These are phyloP conservation scores for Zhuliangozyma parablackwelliae DNA, from an alignment of 1,139 yeast species.

Conservation along the genomic window DNA sequence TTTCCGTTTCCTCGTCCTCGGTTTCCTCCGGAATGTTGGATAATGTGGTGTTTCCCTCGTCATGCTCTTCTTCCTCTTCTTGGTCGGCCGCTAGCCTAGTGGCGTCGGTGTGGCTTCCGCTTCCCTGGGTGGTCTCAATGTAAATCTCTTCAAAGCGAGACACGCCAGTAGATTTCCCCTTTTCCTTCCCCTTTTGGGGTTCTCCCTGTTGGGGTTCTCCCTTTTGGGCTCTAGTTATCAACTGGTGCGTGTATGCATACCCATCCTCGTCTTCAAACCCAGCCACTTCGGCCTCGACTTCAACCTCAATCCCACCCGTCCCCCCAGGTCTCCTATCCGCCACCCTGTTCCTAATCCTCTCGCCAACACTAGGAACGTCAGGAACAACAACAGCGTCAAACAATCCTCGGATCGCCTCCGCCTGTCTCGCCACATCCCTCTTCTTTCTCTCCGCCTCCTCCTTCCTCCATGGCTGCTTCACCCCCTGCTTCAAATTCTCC, in stretches of 20 bases:
- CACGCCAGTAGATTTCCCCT: not conserved
- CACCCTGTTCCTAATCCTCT: too few species aligned
- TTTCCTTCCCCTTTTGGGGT: not conserved
- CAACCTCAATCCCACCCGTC: not conserved
- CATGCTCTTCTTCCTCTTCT: not conserved
- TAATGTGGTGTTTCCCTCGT: not conserved
- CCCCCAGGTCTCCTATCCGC: too few species aligned
- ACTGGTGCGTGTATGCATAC: slow-evolving; percentile 9
- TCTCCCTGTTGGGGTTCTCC: too few species aligned
- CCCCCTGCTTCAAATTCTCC: not conserved
- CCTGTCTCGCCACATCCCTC: too few species aligned
- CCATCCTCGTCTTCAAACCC: slow-evolving; percentile 17
- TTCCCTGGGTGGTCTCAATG: too few species aligned
- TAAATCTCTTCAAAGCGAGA: too few species aligned
- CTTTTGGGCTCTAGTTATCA: slow-evolving; percentile 3
- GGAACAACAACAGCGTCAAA: too few species aligned
- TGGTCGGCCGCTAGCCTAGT: not conserved
- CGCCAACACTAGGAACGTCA: too few species aligned
- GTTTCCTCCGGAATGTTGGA: slow-evolving; percentile 12
- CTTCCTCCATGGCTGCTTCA: too few species aligned
- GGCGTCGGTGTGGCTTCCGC: slow-evolving; percentile 1
- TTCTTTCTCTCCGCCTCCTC: too few species aligned
- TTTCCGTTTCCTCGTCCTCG: slow-evolving; percentile 7
- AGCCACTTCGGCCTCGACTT: slow-evolving; percentile 1
- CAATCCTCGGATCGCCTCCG: too few species aligned